Conservation (phyloP, 1,139 yeast genomes). For the Yamadazyma dushanensis region DNA sequence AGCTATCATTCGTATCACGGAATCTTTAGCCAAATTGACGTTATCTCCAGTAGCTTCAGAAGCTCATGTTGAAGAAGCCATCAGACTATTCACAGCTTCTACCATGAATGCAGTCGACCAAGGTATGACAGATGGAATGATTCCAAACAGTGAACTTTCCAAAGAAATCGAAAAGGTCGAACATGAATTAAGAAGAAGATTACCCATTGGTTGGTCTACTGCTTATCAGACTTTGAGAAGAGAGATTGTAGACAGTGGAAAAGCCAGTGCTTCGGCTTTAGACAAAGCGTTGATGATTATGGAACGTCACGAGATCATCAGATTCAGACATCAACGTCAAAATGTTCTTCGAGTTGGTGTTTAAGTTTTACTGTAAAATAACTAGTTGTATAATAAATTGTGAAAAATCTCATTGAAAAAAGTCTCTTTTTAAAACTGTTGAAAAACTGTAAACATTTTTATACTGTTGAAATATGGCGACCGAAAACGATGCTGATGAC, state of each 20-base stretch:
- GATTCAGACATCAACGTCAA: conserved; percentile 86
- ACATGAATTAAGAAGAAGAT: conserved; percentile 79
- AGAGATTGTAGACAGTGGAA: conserved; percentile 77
- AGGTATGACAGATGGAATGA: conserved; percentile 53
- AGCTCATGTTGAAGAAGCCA: conserved; percentile 93
- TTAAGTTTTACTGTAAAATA: conserved; percentile 20
- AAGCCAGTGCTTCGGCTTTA: conserved; percentile 68
- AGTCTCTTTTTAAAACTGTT: no score
- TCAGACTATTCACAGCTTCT: conserved; percentile 90
- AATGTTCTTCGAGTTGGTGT: conserved; percentile 81
- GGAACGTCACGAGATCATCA: conserved; percentile 84
- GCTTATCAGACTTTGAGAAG: conserved; percentile 79
- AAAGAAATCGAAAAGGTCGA: conserved; percentile 80
- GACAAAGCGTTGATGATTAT: conserved; percentile 80
- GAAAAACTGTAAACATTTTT: no score
- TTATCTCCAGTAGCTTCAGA: conserved; percentile 82
- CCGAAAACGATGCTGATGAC: conserved; percentile 29
- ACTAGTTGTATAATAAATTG: background rate
- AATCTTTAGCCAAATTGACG: conserved; percentile 85
- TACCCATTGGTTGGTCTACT: conserved; percentile 97
- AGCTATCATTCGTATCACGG: conserved; percentile 95
- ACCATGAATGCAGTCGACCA: conserved; percentile 97
- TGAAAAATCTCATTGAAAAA: conserved; percentile 1
- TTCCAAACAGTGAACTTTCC: conserved; percentile 53
- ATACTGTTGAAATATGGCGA: conserved; percentile 2